Percentiles rank a stretch among this genome's conserved stretches.
Evolutionary conservation across 768 basidiomycete genomes (phyloP).

Genomic region (Boletus edulis): DNA sequence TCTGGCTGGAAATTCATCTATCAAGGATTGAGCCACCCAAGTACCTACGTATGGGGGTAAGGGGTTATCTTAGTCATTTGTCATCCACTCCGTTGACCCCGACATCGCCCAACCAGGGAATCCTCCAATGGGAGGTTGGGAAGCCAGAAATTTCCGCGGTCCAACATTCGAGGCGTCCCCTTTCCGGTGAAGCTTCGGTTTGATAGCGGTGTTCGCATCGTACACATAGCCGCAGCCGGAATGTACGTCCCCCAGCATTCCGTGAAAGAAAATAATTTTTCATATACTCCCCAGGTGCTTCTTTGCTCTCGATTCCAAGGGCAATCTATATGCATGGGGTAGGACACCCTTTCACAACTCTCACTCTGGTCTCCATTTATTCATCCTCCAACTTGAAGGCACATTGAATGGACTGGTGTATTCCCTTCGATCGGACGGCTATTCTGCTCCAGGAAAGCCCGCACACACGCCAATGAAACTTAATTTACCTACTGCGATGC

Average conservation of each 20-base stretch:
- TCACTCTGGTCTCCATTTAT: constrained; percentile 3
- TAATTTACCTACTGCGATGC: constrained; percentile 54
- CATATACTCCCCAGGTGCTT: constrained; percentile 61
- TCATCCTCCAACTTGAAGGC: constrained; percentile 45
- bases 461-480: constrained; percentile 58
- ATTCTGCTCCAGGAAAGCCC: constrained; percentile 49
- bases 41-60: constrained; percentile 61
- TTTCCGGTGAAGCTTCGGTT: constrained; percentile 64
- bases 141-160: constrained; percentile 35
- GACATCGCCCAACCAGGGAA: constrained; percentile 42
- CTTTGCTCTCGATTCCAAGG: constrained; percentile 77
- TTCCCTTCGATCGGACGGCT: constrained; percentile 50
- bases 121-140: constrained; percentile 65
- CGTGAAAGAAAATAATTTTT: neutral
- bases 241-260: constrained; percentile 49
- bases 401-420: constrained; percentile 49
- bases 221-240: constrained; percentile 76
- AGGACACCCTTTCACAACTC: constrained; percentile 11
- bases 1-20: constrained; percentile 83
- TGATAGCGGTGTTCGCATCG: constrained; percentile 55
- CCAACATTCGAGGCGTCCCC: constrained; percentile 44
- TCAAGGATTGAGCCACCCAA: constrained; percentile 57
- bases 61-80: constrained; percentile 10
- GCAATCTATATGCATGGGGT: constrained; percentile 83
- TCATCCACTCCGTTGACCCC: constrained; percentile 1